Base-by-base conservation (phyloP, 2,329 filamentous ascomycete genomes). In the Lachnellula arida region DNA sequence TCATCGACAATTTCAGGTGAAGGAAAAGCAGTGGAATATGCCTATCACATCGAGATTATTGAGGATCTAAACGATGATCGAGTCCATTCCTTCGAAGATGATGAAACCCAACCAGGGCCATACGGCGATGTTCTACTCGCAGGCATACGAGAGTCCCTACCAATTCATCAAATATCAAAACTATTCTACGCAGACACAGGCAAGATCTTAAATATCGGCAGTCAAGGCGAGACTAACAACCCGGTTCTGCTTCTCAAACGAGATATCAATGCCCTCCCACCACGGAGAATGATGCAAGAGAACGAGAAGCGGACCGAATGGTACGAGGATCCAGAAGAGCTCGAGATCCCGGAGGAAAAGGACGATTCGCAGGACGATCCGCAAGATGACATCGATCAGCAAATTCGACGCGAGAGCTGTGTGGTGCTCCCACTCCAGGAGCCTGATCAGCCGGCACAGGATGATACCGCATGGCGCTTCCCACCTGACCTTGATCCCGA, bases 151-250 rank as follows among this genome's bases (percentile, higher is more conserved):
- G 84, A 88, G 62, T 76, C 82, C 39, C 73, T 90, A 15, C 87
- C 87, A 1, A 81, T 89, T 19, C 85, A 89, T 66, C 81, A 89
- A 65, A 81, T 89, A 14, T 88, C 85, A 2, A 89, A 89, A 67
- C 87, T 90, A 34, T 90, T 90, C 71, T 90, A 89, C 63, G 87
- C 87, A 14, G 86, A 89, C 61, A 89, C 86, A 0, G 86, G 87
- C 44, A 88, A 87, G 66, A 86, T 90, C 23, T 74, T 90, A 17
- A 87, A 88, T 58, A 88, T 90, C 56, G 84, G 84, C 14, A 78
- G 74, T 2, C 82, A 87, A 23, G 82, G 80, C 35, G 86, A 88
- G 65, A 76, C 77, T 3, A 88, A 87, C 63, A 87, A 81, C 57
- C 87, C 87, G 0, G 81, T 89, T 1, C 71, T 90, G 2, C 71